Base-by-base conservation (phyloP, 2,329 filamentous ascomycete species). In the Phoma sp. region DNA sequence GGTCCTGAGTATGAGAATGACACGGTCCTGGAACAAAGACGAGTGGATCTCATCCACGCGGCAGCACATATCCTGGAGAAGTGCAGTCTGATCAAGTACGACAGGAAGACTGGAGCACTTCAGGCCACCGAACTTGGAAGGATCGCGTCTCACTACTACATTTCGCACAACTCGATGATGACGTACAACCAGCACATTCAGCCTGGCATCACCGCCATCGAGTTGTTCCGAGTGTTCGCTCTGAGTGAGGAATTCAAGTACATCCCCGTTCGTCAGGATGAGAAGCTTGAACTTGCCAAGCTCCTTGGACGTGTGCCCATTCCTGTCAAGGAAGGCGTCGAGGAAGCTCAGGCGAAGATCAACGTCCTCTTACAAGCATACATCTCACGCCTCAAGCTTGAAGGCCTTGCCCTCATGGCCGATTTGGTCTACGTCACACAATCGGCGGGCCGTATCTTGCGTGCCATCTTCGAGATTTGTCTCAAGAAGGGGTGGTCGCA, bases 391-490 rank as follows among this genome's bases (percentile, higher is more conserved):
- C 86, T 99, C 46, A 96, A 93, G 75, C 85, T 99, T 1, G 93
- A 98, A 57, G 95, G 95, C 1, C 82, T 99, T 49, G 95, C 95
- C 3, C 79, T 99, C 57, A 98, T 99, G 93, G 93, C 95, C 23
- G 95, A 99, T 74, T 89, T 99, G 82, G 95, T 99, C 3, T 99
- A 99, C 68, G 93, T 99, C 48, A 99, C 95, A 1, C 96, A 99
- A 72, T 98, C 93, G 20, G 95, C 95, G 42, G 95, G 95, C 26
- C 92, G 95, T 84, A 97, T 99, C 65, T 80, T 99, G 38, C 87
- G 95, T 51, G 95, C 95, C 0, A 89, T 99, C 42, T 99, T 98
- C 63, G 96, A 99, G 77, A 98, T 99, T 48, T 89, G 91, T n/a
- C 78, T 99, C 62, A 96, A 93, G 78, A 97, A 97, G 76, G 93